These are phyloP conservation scores for Puccinia novopanici DNA, from an alignment of 1,284 basidiomycete genomes.

Conservation along the genomic window DNA sequence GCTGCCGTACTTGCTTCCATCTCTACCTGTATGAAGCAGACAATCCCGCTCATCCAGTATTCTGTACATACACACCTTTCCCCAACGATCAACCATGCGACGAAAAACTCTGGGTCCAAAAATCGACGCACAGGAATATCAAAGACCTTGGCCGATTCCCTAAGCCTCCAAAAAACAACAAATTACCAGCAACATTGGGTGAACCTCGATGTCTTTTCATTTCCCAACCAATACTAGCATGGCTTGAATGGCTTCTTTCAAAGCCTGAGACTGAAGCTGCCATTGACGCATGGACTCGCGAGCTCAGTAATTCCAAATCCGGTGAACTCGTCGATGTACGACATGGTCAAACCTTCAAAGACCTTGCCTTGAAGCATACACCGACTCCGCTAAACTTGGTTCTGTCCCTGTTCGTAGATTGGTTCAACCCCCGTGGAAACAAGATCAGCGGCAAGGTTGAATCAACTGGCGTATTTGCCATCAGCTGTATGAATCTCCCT, in stretches of 20 bases:
- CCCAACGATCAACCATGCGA: not conserved
- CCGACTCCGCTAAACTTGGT: constrained; percentile 10
- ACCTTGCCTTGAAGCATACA: not conserved
- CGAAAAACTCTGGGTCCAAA: not conserved
- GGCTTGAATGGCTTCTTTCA: constrained; percentile 28
- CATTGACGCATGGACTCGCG: not conserved
- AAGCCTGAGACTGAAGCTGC: constrained; percentile 26
- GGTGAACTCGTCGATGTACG: constrained; percentile 2
- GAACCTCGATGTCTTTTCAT: not conserved
- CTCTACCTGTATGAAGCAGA: constrained; percentile 8
- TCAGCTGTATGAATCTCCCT: constrained; percentile 35
- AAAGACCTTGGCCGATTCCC: not conserved
- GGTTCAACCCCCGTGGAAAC: no score
- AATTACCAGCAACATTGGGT: no score
- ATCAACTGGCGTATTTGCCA: constrained; percentile 21
- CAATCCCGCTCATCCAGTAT: not conserved
- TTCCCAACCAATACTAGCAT: not conserved
- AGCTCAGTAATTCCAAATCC: not conserved
- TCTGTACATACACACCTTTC: constrained; percentile 1
- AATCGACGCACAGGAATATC: not conserved
- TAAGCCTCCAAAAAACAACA: no score
- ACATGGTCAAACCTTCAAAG: not conserved
- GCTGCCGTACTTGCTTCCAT: constrained; percentile 18
- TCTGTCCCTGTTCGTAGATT: constrained; percentile 20
- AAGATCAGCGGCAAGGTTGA: not conserved